These are phyloP conservation scores for Rhizoclosmatium sp. DNA, from an alignment of 192 early-diverging fungal genomes.

Conservation along the genomic window DNA sequence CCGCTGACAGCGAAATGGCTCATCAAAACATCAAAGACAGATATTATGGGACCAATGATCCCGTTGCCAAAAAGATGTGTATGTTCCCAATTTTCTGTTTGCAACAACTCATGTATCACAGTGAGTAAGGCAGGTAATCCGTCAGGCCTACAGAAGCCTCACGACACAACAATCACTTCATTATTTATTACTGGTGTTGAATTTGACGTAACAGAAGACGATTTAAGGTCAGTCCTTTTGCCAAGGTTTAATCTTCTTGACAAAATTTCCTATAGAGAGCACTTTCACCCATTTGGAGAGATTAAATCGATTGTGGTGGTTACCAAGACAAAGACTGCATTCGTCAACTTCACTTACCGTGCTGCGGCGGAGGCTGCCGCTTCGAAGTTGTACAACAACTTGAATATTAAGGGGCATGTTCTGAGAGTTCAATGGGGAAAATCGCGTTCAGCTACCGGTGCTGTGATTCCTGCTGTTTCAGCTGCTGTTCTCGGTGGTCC, in stretches of 20 bases:
- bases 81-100: slow-evolving; percentile 38
- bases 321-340: slow-evolving; percentile 83
- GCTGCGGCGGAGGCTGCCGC: slow-evolving; percentile 84
- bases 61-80: slow-evolving; percentile 87
- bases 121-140: slow-evolving; percentile 57
- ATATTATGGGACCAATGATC: slow-evolving; percentile 94
- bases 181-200: slow-evolving; percentile 87
- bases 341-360: slow-evolving; percentile 87
- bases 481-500: slow-evolving; percentile 7
- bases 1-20: slow-evolving; percentile 76
- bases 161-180: slow-evolving; percentile 84
- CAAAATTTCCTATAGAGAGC: slow-evolving; percentile 48
- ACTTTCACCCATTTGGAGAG: slow-evolving; percentile 88
- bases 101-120: background rate
- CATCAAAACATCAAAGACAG: slow-evolving; percentile 96
- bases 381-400: slow-evolving; percentile 71
- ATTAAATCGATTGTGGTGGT: slow-evolving; percentile 87
- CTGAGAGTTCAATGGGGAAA: slow-evolving; percentile 88
- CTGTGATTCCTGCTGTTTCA: slow-evolving; percentile 1
- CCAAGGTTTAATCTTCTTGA: slow-evolving; percentile 30
- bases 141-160: slow-evolving; percentile 67
- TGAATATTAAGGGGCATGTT: slow-evolving; percentile 73
- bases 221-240: slow-evolving; percentile 63
- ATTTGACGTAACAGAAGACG: slow-evolving; percentile 70
- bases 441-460: background rate